Evolutionary conservation across 176 grass and related monocot genomes (phyloP).

Genomic region (Neostapfia colusana): DNA sequence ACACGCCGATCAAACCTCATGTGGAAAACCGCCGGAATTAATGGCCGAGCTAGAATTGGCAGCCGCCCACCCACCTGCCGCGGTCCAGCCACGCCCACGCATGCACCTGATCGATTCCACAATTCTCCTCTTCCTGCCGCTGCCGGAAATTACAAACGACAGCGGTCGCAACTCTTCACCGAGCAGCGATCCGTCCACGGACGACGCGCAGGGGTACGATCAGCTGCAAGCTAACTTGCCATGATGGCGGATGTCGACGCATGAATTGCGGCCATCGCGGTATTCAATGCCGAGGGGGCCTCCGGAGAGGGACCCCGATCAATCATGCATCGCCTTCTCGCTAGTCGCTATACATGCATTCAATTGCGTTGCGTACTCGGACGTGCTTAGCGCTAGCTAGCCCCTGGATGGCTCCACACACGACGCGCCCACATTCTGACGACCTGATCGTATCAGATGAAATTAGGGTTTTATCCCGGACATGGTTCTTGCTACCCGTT

Average conservation of each 20-base stretch:
- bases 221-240: slow-evolving; percentile 26
- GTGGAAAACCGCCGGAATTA: slow-evolving; percentile 38
- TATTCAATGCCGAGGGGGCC: slow-evolving; percentile 57
- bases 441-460: no score
- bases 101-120: slow-evolving; percentile 17
- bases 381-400: slow-evolving; percentile 21
- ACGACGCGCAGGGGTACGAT: neutral
- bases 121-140: neutral
- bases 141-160: neutral
- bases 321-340: slow-evolving; percentile 68
- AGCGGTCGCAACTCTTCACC: neutral
- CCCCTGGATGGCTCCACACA: no score
- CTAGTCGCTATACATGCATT: slow-evolving; percentile 52
- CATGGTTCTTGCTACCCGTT: no score
- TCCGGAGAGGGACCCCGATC: slow-evolving; percentile 44
- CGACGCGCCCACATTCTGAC: no score
- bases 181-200: no score
- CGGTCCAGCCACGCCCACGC: slow-evolving; percentile 19
- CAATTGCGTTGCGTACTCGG: slow-evolving; percentile 7
- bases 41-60: slow-evolving; percentile 55
- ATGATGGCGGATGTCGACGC: slow-evolving; percentile 44
- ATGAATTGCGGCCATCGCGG: slow-evolving; percentile 76
- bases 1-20: slow-evolving; percentile 28
- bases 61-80: slow-evolving; percentile 42
- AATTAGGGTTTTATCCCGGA: no score